These are phyloP conservation scores for Nitzschia sp. DNA, from an alignment of 108 stramenopile genomes.

Conservation along the genomic window DNA sequence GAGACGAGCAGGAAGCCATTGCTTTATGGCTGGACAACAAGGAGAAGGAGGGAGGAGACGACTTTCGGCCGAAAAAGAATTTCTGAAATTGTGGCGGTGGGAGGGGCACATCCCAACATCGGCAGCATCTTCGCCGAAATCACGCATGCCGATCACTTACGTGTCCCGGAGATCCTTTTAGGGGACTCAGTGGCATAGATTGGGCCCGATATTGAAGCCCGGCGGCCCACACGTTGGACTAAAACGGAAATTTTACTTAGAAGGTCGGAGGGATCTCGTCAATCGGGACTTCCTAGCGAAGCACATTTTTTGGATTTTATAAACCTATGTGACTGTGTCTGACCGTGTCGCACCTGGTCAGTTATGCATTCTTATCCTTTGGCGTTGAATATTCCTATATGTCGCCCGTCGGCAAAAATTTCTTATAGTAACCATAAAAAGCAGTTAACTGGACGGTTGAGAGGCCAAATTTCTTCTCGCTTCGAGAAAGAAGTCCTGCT, in stretches of 20 bases:
- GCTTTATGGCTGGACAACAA: no score
- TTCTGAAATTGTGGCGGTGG: no score
- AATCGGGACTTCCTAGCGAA: background rate
- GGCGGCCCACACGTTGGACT: slow-evolving; percentile 5
- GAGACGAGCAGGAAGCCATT: no score
- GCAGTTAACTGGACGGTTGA: background rate
- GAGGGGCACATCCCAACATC: no score
- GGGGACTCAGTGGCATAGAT: no score
- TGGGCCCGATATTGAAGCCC: no score
- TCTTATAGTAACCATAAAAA: background rate
- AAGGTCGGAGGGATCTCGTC: background rate
- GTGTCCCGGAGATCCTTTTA: no score
- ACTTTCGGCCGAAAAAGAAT: no score
- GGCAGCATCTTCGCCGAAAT: no score
- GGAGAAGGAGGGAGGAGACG: no score
- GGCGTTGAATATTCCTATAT: slow-evolving; percentile 3
- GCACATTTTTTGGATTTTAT: background rate
- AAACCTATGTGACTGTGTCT: slow-evolving; percentile 11
- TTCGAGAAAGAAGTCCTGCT: background rate
- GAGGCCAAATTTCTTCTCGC: background rate
- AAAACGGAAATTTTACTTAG: slow-evolving; percentile 7
- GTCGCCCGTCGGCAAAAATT: background rate
- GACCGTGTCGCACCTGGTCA: background rate
- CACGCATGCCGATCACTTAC: no score
- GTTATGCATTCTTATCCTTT: background rate